Evolutionary conservation across 441 rosid species (phyloP), one percentile per base, ranked within the genome.

Genomic region (Brassica balearica): DNA sequence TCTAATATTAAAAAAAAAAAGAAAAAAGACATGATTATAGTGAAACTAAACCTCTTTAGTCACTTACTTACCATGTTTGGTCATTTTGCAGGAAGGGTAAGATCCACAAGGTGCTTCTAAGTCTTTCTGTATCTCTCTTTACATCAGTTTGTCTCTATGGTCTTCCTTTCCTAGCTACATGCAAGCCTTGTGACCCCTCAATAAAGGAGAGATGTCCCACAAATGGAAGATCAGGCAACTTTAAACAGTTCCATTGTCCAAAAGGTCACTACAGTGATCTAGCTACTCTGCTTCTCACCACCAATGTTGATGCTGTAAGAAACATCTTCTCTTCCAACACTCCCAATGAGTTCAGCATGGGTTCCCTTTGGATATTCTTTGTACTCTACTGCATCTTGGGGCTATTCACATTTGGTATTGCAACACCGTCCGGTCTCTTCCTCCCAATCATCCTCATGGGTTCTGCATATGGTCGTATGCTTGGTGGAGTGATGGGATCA

Each of bases 361-460:
- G 74, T 9, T 82, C 97, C 12, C 86, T 93, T 14, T 80, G 90
- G 64, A 86, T 89, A 65, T 91, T 92, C 88, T 92, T 93, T 56
- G 78, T 36, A 2, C 86, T 89, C 17, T 93, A 90, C 75, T 91
- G 92, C 75, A 80, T 90, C 74, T 79, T 93, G 36, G 97, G 94
- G 55, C 80, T 92, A 32, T 10, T 90, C 77, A 93, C 97, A 36
- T 90, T 90, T 8, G 98, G 98, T 60, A 93, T 93, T 79, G 97
- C 95, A 10, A 92, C 88, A 51, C 98, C 98, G 20, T 88, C 98
- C 6, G 98, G 98, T 27, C 98, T 93, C 46, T 93, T 93, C 85
- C 93, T 93, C 65, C 97, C 98, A 0, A 89, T 93, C 74, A 93
- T 93, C 67, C 94, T 93, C 29, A 89, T 88, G 86, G 98, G 98